Conservation (phyloP, 2,329 filamentous ascomycete genomes). For the Curvularia verruculosa region DNA sequence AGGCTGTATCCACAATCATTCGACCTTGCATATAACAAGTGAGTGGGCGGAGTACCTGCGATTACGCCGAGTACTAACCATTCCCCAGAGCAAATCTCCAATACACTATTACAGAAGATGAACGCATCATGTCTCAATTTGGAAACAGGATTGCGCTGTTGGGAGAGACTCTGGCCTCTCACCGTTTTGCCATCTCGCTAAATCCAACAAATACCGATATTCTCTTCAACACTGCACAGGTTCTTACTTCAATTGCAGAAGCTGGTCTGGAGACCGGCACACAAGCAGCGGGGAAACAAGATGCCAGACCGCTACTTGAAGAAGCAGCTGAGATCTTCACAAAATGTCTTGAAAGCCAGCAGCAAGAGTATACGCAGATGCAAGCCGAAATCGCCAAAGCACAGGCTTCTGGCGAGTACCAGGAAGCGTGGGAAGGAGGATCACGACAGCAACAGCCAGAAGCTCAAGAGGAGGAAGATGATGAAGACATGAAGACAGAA, state of each 20-base stretch:
- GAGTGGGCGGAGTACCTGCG: slow-evolving; percentile 30
- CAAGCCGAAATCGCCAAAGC: slow-evolving; percentile 42
- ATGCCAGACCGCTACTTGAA: slow-evolving; percentile 60
- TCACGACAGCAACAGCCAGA: slow-evolving; percentile 13
- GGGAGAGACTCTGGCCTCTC: slow-evolving; percentile 66
- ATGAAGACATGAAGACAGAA: slow-evolving; percentile 33
- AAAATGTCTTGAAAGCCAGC: slow-evolving; percentile 53
- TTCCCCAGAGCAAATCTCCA: slow-evolving; percentile 66
- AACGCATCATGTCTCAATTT: slow-evolving; percentile 65
- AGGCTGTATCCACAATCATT: slow-evolving; percentile 66
- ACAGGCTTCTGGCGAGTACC: slow-evolving; percentile 29
- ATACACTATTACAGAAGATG: slow-evolving; percentile 72
- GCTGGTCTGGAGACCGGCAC: slow-evolving; percentile 60
- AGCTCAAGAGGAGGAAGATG: slow-evolving; percentile 14
- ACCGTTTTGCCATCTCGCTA: slow-evolving; percentile 65
- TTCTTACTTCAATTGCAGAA: slow-evolving; percentile 70
- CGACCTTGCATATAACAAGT: slow-evolving; percentile 79
- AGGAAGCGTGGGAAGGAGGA: slow-evolving; percentile 29
- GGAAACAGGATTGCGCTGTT: slow-evolving; percentile 62
- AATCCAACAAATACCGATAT: slow-evolving; percentile 69
- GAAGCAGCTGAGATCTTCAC: slow-evolving; percentile 68
- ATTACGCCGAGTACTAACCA: slow-evolving; percentile 1
- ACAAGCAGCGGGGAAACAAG: slow-evolving; percentile 48
- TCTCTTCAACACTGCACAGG: slow-evolving; percentile 74
- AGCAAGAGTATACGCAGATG: slow-evolving; percentile 53